These are phyloP conservation scores for Cucurbita moschata DNA, from an alignment of 306 rosid genomes.

Conservation along the genomic window DNA sequence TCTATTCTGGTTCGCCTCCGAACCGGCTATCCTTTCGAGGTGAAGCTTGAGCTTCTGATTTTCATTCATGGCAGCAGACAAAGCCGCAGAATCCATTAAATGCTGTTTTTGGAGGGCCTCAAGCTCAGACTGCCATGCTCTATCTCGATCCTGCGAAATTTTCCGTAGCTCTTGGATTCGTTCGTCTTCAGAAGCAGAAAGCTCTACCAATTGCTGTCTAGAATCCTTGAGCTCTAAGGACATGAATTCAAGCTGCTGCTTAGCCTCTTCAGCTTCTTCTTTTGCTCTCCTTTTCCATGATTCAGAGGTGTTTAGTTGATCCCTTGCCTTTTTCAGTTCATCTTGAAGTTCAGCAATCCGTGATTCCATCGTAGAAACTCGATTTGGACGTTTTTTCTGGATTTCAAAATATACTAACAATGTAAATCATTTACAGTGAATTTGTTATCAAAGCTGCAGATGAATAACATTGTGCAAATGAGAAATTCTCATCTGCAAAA, in stretches of 20 bases:
- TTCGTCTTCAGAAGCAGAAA: constrained; percentile 66
- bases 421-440: neutral
- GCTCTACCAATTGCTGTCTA: constrained; percentile 46
- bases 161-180: constrained; percentile 63
- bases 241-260: constrained; percentile 32
- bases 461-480: neutral
- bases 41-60: constrained; percentile 72
- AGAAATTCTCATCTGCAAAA: neutral
- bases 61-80: constrained; percentile 65
- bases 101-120: constrained; percentile 85
- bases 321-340: constrained; percentile 58
- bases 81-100: constrained; percentile 73
- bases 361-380: constrained; percentile 49
- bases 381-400: constrained; percentile 50
- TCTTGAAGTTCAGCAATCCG: constrained; percentile 58
- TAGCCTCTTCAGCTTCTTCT: constrained; percentile 68
- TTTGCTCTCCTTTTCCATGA: constrained; percentile 46
- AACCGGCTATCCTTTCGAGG: constrained; percentile 50
- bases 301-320: constrained; percentile 50
- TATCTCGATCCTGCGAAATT: constrained; percentile 78
- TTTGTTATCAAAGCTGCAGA: neutral
- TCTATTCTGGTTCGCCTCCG: constrained; percentile 32
- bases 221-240: constrained; percentile 61
- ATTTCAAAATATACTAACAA: constrained; percentile 3
- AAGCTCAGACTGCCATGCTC: constrained; percentile 92